These are phyloP conservation scores for Onygena corvina DNA, from an alignment of 2,329 filamentous ascomycete species.

Conservation along the genomic window DNA sequence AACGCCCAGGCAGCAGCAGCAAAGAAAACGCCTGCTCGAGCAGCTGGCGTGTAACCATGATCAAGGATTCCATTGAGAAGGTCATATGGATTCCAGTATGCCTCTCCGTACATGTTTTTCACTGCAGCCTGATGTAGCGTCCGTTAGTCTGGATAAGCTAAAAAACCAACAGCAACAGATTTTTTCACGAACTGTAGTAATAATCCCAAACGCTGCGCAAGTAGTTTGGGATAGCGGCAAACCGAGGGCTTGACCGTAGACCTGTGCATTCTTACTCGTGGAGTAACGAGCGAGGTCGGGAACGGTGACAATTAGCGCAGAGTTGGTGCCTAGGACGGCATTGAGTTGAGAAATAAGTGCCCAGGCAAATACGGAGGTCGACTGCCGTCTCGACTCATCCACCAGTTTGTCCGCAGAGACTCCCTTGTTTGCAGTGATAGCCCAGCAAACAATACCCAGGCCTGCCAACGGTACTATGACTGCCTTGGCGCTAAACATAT, in stretches of 20 bases:
- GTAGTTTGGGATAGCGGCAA: constrained; percentile 17
- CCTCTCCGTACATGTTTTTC: constrained; percentile 27
- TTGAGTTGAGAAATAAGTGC: constrained; percentile 31
- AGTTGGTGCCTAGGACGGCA: constrained; percentile 29
- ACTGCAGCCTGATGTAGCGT: constrained; percentile 21
- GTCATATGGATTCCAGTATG: constrained; percentile 31
- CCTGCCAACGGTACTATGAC: constrained; percentile 27
- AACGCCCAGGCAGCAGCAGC: constrained; percentile 19
- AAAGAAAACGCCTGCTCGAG: constrained; percentile 27
- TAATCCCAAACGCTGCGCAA: constrained; percentile 19
- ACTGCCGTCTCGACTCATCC: constrained; percentile 12
- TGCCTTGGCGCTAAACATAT: constrained; percentile 29
- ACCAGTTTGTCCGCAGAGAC: constrained; percentile 16
- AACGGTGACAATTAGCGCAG: constrained; percentile 28
- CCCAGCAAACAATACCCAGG: constrained; percentile 30
- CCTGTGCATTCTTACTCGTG: constrained; percentile 23
- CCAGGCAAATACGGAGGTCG: constrained; percentile 27
- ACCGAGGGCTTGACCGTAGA: constrained; percentile 22
- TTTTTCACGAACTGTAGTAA: constrained; percentile 17
- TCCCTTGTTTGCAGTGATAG: constrained; percentile 20
- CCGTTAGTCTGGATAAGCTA: not conserved
- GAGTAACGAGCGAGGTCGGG: constrained; percentile 30
- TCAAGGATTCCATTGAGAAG: constrained; percentile 29
- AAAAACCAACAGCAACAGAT: not conserved
- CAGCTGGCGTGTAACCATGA: constrained; percentile 24